Percentiles rank a stretch among this genome's conserved stretches.
These are phyloP conservation scores for Moringa oleifera DNA, from an alignment of 345 rosid genomes.

Conservation along the genomic window DNA sequence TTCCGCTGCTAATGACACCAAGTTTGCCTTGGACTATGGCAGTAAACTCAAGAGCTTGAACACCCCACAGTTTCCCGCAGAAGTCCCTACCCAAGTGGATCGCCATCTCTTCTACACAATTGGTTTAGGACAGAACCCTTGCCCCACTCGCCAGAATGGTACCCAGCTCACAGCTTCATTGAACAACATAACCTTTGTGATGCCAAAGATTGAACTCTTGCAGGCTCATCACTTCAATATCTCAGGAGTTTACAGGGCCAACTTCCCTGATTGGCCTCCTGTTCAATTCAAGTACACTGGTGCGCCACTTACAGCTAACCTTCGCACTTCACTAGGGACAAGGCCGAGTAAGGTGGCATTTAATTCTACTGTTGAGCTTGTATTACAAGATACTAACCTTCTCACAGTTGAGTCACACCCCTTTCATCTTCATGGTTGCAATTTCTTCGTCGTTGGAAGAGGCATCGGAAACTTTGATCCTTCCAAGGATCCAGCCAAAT, in stretches of 20 bases:
- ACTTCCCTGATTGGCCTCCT: slow-evolving; percentile 64
- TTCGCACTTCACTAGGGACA: slow-evolving; percentile 66
- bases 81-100: slow-evolving; percentile 57
- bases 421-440: slow-evolving; percentile 85
- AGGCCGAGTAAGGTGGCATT: slow-evolving; percentile 51
- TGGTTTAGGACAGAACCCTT: slow-evolving; percentile 68
- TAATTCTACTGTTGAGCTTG: slow-evolving; percentile 66
- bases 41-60: too few relatives aligned
- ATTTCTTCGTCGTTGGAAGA: slow-evolving; percentile 74
- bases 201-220: slow-evolving; percentile 61
- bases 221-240: slow-evolving; percentile 72
- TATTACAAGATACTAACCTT: slow-evolving; percentile 77
- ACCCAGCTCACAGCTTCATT: slow-evolving; percentile 58
- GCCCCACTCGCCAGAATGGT: slow-evolving; percentile 52
- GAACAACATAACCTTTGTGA: slow-evolving; percentile 70
- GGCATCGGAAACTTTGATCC: slow-evolving; percentile 71
- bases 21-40: too few relatives aligned
- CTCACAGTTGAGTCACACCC: slow-evolving; percentile 81
- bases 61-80: slow-evolving; percentile 50
- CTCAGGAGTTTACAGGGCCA: slow-evolving; percentile 64
- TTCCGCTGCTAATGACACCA: slow-evolving; percentile 40
- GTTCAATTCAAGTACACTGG: slow-evolving; percentile 57
- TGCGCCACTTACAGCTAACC: slow-evolving; percentile 55
- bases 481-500: slow-evolving; percentile 45
- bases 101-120: slow-evolving; percentile 59